Conservation (phyloP, 2,329 filamentous ascomycete genomes). For the Xylaria polymorpha region DNA sequence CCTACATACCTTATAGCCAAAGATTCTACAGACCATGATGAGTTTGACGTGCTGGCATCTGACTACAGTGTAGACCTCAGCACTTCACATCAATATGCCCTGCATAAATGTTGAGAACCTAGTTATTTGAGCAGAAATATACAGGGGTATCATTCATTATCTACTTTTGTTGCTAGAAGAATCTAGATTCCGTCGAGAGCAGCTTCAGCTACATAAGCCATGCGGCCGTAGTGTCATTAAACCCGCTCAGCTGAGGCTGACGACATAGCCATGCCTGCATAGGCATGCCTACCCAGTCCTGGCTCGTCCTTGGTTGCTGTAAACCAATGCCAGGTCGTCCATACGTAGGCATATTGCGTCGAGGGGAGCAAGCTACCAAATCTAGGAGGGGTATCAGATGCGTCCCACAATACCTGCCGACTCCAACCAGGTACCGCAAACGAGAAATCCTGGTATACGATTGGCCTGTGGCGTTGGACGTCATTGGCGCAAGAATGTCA, state of each 20-base stretch:
- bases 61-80: neutral
- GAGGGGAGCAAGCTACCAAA: neutral
- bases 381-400: slow-evolving; percentile 1
- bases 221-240: neutral
- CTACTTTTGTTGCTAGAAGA: slow-evolving; percentile 15
- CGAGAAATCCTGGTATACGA: neutral
- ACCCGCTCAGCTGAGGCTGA: slow-evolving; percentile 5
- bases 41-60: neutral
- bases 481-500: slow-evolving; percentile 13
- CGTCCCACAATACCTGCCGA: neutral
- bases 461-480: neutral
- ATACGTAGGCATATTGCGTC: neutral
- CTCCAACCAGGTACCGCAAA: neutral
- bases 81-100: neutral
- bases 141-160: slow-evolving; percentile 35
- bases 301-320: neutral
- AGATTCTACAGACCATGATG: neutral
- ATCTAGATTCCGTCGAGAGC: slow-evolving; percentile 6
- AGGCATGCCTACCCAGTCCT: neutral
- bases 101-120: neutral
- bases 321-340: neutral
- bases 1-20: neutral
- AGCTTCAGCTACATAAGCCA: neutral
- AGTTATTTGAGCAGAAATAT: neutral
- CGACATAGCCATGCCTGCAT: neutral